Evolutionary conservation across 495 filamentous ascomycete genomes (phyloP), one percentile per base, ranked within the genome.

Genomic region (Aspergillus sclerotioniger): DNA sequence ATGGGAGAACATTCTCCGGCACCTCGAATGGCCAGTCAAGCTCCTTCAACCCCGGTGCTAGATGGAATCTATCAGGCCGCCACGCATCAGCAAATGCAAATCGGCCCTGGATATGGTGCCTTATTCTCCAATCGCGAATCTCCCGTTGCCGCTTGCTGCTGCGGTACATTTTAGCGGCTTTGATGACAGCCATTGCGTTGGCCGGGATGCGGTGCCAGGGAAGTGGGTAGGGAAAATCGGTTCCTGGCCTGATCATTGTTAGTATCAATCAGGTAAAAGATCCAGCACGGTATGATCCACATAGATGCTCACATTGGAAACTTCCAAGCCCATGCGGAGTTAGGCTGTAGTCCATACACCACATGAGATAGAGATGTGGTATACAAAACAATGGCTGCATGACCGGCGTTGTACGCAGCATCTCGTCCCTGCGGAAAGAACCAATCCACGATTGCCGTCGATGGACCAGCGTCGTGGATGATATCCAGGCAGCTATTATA

Each of bases 381-480:
- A 48, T 69, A 65, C 58, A 76, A n/a, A 60, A 68, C 37, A 62
- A 59, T 45, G 60, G 59, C 12, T 65, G 62, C 41, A 61, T 62
- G 48, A 45, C 52, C 46, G 70, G 60, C 8, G 59, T 49, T 8
- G 65, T 68, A 33, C 74, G 72, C 53, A 21, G 76, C 80, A 44
- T 80, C 80, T 15, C 77, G 56, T 0, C 71, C 80, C 13, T 77
- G 73, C 17, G 71, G 71, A 15, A 83, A 71, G 6, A 76, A 67
- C 1, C 76, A 75, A 57, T 82, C 77, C 31, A 77, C 70, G 15
- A 77, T 73, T 8, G 78, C 65, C 21, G 80, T 54, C 19, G 67
- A 61, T 3, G 80, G 75, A 3, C 67, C 47, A 0, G 78, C 57
- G 0, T 68, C 54, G 1, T 66, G 53, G 16, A 81, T 50, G 10